A percentile compares a stretch with the other conserved stretches of the same genome.
Conservation (phyloP, 73 alveolate species). For the Paramecium bursaria region DNA sequence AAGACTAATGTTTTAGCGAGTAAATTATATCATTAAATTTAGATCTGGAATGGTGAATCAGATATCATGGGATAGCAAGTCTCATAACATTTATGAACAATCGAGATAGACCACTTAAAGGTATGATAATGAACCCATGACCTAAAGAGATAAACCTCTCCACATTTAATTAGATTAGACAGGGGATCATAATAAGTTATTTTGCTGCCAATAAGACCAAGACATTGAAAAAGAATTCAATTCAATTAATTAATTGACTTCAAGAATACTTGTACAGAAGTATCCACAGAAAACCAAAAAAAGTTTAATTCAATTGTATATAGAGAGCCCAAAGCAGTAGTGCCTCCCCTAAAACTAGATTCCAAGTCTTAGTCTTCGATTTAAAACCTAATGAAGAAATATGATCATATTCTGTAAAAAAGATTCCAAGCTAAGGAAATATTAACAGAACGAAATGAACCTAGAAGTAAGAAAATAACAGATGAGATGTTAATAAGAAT, state of each 20-base stretch:
- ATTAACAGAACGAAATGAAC: slow-evolving; percentile 50
- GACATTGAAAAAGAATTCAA: slow-evolving; percentile 19
- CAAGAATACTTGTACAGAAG: not conserved
- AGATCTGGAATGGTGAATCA: slow-evolving; percentile 42
- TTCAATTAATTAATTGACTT: not conserved
- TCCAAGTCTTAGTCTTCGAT: slow-evolving; percentile 28
- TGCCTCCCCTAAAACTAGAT: slow-evolving; percentile 47
- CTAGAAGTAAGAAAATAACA: slow-evolving; percentile 17
- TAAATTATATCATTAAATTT: slow-evolving; percentile 15
- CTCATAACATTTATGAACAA: slow-evolving; percentile 48
- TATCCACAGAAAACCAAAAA: slow-evolving; percentile 1
- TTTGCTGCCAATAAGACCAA: slow-evolving; percentile 22
- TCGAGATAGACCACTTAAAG: slow-evolving; percentile 3
- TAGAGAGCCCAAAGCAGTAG: slow-evolving; percentile 15
- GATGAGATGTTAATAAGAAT: slow-evolving; percentile 51
- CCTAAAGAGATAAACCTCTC: too few species aligned
- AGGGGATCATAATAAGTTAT: slow-evolving; percentile 41
- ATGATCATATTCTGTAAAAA: slow-evolving; percentile 30
- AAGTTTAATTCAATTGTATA: too few species aligned
- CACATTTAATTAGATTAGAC: too few species aligned
- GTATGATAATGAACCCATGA: too few species aligned
- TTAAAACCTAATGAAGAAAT: slow-evolving; percentile 23
- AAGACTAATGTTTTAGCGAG: slow-evolving; percentile 30
- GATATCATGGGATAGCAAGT: slow-evolving; percentile 41
- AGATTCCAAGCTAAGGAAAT: slow-evolving; percentile 49